These are phyloP conservation scores for Hemileccinum impolitum DNA, from an alignment of 768 basidiomycete genomes.

Conservation along the genomic window DNA sequence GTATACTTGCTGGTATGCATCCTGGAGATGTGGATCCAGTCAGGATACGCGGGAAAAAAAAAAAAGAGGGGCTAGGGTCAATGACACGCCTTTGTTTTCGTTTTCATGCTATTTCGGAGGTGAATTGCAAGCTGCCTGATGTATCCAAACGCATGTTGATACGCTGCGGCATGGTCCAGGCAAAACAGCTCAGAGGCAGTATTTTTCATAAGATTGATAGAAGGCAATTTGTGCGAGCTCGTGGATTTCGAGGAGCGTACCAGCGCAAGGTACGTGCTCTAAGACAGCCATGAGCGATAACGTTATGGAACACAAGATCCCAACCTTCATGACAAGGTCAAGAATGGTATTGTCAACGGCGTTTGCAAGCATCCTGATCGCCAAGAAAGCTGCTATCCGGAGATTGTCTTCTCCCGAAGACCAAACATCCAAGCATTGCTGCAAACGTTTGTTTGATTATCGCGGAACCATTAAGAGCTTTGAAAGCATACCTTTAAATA, in stretches of 20 bases:
- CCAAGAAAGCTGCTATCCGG: conserved; percentile 82
- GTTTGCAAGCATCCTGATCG: conserved; percentile 75
- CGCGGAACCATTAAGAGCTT: not conserved
- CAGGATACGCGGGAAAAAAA: conserved; percentile 7
- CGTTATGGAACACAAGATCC: not conserved
- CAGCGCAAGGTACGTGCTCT: conserved; percentile 88
- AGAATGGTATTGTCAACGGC: conserved; percentile 76
- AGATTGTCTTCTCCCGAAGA: conserved; percentile 75
- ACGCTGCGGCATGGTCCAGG: conserved; percentile 66
- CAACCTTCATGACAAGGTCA: conserved; percentile 84
- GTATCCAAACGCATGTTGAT: conserved; percentile 95
- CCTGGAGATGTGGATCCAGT: conserved; percentile 40
- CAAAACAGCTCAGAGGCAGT: conserved; percentile 91
- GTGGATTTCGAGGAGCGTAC: conserved; percentile 84
- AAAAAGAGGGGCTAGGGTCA: not conserved
- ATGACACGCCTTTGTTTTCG: conserved; percentile 67
- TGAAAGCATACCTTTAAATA: conserved; percentile 79
- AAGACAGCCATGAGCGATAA: not conserved
- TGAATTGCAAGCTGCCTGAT: conserved; percentile 94
- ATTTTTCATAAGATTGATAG: conserved; percentile 97
- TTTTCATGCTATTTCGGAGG: conserved; percentile 87
- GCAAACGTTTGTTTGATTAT: not conserved
- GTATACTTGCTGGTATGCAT: conserved; percentile 91
- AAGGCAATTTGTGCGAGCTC: conserved; percentile 81
- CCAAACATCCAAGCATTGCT: conserved; percentile 88